These are phyloP conservation scores for Fusarium sp. DNA, from an alignment of 2,329 filamentous ascomycete genomes.

Conservation along the genomic window DNA sequence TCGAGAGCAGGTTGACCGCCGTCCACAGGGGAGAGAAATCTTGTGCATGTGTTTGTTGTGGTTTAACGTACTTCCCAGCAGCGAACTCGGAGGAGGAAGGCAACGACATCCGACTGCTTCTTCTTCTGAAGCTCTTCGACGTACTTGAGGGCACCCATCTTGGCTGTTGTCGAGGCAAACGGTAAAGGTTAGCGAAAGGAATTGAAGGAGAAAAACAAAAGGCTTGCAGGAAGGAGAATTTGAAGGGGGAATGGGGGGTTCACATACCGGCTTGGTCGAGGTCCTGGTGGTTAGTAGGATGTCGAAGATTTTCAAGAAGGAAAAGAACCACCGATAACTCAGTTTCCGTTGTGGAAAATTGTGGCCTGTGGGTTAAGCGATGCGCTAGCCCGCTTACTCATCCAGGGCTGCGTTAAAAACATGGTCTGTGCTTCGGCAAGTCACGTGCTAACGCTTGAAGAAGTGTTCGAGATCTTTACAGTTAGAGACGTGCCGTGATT, in stretches of 20 bases:
- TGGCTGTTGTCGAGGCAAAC: slow-evolving; percentile 56
- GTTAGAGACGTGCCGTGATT: background rate
- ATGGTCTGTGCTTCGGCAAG: background rate
- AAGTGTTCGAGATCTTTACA: background rate
- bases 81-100: slow-evolving; percentile 99
- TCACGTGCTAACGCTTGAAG: background rate
- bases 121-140: slow-evolving; percentile 99
- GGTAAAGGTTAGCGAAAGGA: slow-evolving; percentile 44
- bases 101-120: slow-evolving; percentile 99
- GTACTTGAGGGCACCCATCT: slow-evolving; percentile 99
- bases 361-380: slow-evolving; percentile 50
- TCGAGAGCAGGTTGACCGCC: slow-evolving; percentile 43
- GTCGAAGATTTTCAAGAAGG: slow-evolving; percentile 38
- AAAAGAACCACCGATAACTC: slow-evolving; percentile 21
- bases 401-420: slow-evolving; percentile 11
- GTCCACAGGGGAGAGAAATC: slow-evolving; percentile 51
- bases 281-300: slow-evolving; percentile 55
- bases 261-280: slow-evolving; percentile 54
- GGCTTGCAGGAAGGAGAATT: slow-evolving; percentile 5
- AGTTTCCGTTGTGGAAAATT: slow-evolving; percentile 24
- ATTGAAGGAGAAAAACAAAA: background rate
- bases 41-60: slow-evolving; percentile 43
- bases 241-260: slow-evolving; percentile 10
- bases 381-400: slow-evolving; percentile 43
- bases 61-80: slow-evolving; percentile 96